A percentile compares a stretch with the other conserved stretches of the same genome.
Evolutionary conservation across 1,284 basidiomycete genomes (phyloP).

Genomic region (Albatrellus sp.): DNA sequence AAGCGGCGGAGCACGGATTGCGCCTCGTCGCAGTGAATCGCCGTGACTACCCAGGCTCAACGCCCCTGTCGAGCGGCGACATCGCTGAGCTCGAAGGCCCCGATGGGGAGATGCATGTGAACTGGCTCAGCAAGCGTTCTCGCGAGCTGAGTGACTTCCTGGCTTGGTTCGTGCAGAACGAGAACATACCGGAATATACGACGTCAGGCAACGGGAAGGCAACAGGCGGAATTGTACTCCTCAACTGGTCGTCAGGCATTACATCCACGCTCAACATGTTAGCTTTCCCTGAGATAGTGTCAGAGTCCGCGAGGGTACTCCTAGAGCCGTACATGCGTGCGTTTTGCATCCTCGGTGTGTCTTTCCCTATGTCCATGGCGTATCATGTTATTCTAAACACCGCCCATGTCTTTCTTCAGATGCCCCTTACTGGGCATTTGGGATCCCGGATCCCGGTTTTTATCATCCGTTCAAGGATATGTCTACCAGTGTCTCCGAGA

Average conservation of each 20-base stretch:
- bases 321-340: conserved; percentile 1
- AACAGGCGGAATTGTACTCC: background rate
- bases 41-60: conserved; percentile 14
- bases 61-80: conserved; percentile 12
- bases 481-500: background rate
- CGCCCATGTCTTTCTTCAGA: background rate
- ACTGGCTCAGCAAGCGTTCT: conserved; percentile 5
- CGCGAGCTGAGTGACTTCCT: conserved; percentile 12
- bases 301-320: background rate
- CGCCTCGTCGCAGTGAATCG: conserved; percentile 14
- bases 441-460: background rate
- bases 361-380: background rate
- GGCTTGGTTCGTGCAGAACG: conserved; percentile 8
- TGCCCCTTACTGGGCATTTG: background rate
- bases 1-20: conserved; percentile 9
- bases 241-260: conserved; percentile 21
- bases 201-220: background rate
- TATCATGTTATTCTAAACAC: too few species aligned
- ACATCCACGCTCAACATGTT: background rate
- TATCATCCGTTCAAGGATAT: background rate
- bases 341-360: background rate
- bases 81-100: too few species aligned
- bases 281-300: background rate
- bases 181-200: conserved; percentile 4
- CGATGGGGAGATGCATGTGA: too few species aligned